Base-by-base conservation (phyloP, 257 asterid genomes). In the Schizonepeta tenuifolia region DNA sequence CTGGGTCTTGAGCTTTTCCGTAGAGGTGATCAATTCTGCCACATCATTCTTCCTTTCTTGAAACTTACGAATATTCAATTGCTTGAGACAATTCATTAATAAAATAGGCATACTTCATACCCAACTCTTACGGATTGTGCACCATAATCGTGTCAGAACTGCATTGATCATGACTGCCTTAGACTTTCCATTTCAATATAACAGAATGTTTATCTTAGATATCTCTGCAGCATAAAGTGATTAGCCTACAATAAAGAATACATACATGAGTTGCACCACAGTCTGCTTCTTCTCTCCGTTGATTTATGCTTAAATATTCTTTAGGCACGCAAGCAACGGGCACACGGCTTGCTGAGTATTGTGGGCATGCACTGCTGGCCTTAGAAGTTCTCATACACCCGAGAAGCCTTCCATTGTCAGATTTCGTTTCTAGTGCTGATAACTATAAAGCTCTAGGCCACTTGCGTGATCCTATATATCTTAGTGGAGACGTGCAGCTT, bases 301-400 rank as follows among this genome's bases (percentile, higher is more conserved):
- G 43, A 58, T 49, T 28, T 38, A 53, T 33, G 56, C 28, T 63
- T 65, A 12, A 50, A 65, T 54, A 70, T 58, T 47, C 10, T 82
- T 76, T 80, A 89, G 97, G 98, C 73, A 70, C 55, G 65, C 88
- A 46, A 80, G 90, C 80, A 76, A 73, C 83, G 9, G 88, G 91
- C 70, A 88, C 96, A 31, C 84, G 69, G 59, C 76, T 88, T 51
- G 85, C 88, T 2, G 92, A 82, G 43, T 82, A 54, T 73, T 93
- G 96, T 66, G 72, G 84, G 54, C 87, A 77, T 46, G 96, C 98
- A 17, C 82, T 90, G 75, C 81, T 86, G 81, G 70, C 90, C 65
- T 74, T 93, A 82, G 93, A 90, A 79, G 90, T 85, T 78, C 86
- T 93, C 79, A 80, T 86, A 72, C 97, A 89, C 81, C 97, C 92